These are phyloP conservation scores for Lepidium didymum DNA, from an alignment of 345 rosid species.

Conservation along the genomic window DNA sequence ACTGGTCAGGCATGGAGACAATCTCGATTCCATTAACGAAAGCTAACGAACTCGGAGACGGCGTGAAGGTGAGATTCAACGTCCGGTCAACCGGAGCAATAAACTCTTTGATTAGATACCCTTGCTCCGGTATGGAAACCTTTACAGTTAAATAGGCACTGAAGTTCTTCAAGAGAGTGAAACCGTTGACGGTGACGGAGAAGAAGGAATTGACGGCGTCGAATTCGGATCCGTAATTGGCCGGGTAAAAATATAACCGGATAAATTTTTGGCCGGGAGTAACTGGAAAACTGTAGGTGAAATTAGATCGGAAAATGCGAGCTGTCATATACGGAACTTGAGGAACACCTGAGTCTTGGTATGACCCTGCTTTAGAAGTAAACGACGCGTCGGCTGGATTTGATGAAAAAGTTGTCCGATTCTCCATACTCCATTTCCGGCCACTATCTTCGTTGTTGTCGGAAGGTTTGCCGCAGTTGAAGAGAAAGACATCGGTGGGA, in stretches of 20 bases:
- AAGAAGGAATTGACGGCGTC: background rate
- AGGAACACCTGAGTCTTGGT: background rate
- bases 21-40: conserved; percentile 35
- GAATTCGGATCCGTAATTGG: background rate
- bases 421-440: background rate
- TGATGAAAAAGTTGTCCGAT: background rate
- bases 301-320: conserved; percentile 18
- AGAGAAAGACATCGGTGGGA: conserved; percentile 3
- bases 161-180: conserved; percentile 31
- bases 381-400: background rate
- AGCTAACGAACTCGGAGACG: conserved; percentile 18
- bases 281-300: conserved; percentile 14
- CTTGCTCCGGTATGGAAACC: background rate
- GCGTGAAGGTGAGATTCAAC: conserved; percentile 32
- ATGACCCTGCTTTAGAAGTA: background rate
- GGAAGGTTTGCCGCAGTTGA: conserved; percentile 10
- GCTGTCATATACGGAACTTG: conserved; percentile 25
- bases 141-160: conserved; percentile 17
- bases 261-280: conserved; percentile 23
- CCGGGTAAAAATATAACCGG: conserved; percentile 27
- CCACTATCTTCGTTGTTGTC: background rate
- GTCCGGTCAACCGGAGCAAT: background rate
- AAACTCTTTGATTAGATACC: conserved; percentile 12
- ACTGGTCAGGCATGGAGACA: conserved; percentile 26
- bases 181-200: conserved; percentile 16